phyloP scores from a whole-genome alignment of 208 protist genomes.

The Acanthamoeba royreba region DNA sequence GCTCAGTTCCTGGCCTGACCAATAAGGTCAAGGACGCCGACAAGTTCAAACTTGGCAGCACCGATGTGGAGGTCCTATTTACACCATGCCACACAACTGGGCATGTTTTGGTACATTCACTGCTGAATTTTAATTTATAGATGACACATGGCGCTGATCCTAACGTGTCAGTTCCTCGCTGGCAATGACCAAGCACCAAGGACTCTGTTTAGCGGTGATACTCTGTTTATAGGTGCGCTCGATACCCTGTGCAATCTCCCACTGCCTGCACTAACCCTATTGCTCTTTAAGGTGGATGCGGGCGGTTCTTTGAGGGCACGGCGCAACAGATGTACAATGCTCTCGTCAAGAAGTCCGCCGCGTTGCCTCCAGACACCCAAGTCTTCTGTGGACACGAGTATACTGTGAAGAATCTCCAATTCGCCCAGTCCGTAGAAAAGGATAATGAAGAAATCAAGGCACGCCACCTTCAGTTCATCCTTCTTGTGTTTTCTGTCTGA shows the following conservation, averaged over 20 bases:
- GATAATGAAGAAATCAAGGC: slow-evolving; percentile 52
- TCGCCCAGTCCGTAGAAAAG: slow-evolving; percentile 57
- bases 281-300: slow-evolving; percentile 76
- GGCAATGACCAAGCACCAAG: slow-evolving; percentile 53
- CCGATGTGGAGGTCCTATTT: slow-evolving; percentile 82
- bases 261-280: neutral
- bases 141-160: neutral
- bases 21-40: slow-evolving; percentile 78
- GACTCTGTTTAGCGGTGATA: slow-evolving; percentile 90
- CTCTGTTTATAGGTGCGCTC: slow-evolving; percentile 84
- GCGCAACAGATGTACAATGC: slow-evolving; percentile 62
- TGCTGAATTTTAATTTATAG: neutral
- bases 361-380: slow-evolving; percentile 38
- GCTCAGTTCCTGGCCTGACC: slow-evolving; percentile 77
- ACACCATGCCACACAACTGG: slow-evolving; percentile 87
- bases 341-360: slow-evolving; percentile 17
- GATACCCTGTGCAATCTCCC: neutral
- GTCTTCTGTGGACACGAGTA: slow-evolving; percentile 73
- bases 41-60: slow-evolving; percentile 72
- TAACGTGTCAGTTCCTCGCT: neutral
- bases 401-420: slow-evolving; percentile 63
- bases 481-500: neutral
- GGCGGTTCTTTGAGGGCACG: slow-evolving; percentile 90
- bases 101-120: slow-evolving; percentile 83
- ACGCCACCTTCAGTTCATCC: neutral